Base-by-base conservation (phyloP, 2,329 filamentous ascomycete species). In the Gaeumannomyces sp. region DNA sequence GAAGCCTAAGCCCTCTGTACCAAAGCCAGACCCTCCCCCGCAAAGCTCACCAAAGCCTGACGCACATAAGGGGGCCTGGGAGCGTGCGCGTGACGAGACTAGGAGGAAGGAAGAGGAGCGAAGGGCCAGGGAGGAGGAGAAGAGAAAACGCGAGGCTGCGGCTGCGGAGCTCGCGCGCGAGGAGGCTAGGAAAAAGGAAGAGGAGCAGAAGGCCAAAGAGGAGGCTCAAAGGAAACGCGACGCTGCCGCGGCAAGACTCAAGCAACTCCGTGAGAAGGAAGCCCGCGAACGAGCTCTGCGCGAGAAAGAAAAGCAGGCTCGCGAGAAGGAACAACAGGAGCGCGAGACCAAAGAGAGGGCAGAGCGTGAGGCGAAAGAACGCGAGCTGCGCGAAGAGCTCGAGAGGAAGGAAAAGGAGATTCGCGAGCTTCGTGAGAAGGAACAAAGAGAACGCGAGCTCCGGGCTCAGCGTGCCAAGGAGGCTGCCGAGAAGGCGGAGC, bases 61-160 rank as follows among this genome's bases (percentile, higher is more conserved):
- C 60, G 69, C 76, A 29, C 75, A 78, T 1, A 83, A 81, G 70
- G 78, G 79, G 11, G 79, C 84, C 0, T 90, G 88, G 88, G 87
- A 90, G 69, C 89, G 85, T 72, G 88, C 87, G 4, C 80, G 88
- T 64, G 88, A 91, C 71, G 88, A 90, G 69, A 89, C 84, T 27
- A 79, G 84, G 59, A 83, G 80, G 65, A 82, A 83, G 64, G 87
- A 89, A 69, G 87, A 88, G 68, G 86, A 89, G 68, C 85, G 86
- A 14, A 88, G 82, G 70, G 78, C 78, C 2, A 83, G 80, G 67
- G 85, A 87, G 68, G 85, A 84, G 3, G 87, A 89, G 67, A 81
- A 84, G 67, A 85, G 85, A 68, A 79, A 82, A 67, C 82, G 81
- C 57, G 84, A 86, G 45, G 84, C 86, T n/a, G 76, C 81, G 3